Conservation (phyloP, 495 filamentous ascomycete genomes). For the Hypoxylon crocopeplum region DNA sequence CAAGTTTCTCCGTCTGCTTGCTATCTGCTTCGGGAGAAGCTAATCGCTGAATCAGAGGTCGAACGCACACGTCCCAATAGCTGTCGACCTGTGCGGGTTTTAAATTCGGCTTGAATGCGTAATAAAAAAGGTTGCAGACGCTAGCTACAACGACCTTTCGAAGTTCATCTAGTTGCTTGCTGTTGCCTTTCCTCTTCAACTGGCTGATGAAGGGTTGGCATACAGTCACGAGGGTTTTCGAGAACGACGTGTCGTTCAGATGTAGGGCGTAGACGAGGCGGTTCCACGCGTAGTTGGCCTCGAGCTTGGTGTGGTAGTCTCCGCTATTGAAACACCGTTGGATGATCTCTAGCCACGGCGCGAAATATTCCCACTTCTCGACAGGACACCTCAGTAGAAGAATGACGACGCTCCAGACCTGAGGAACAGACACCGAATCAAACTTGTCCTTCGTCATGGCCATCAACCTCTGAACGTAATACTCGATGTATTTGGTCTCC, state of each 20-base stretch:
- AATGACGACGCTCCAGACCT: constrained; percentile 85
- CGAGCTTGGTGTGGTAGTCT: constrained; percentile 71
- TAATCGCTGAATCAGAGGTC: constrained; percentile 58
- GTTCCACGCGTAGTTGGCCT: constrained; percentile 85
- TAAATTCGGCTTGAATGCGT: constrained; percentile 76
- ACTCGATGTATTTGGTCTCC: constrained; percentile 66
- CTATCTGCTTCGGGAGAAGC: constrained; percentile 37
- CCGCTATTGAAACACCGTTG: constrained; percentile 84
- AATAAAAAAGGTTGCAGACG: constrained; percentile 84
- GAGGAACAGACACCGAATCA: constrained; percentile 73
- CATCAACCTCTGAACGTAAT: constrained; percentile 69
- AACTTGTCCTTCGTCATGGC: constrained; percentile 72
- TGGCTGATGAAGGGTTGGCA: constrained; percentile 72
- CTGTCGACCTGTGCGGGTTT: constrained; percentile 66
- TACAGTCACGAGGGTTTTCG: constrained; percentile 68
- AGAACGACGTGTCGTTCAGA: constrained; percentile 65
- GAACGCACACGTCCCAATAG: constrained; percentile 81
- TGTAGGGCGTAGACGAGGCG: constrained; percentile 75
- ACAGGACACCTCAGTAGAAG: constrained; percentile 74
- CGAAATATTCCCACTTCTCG: constrained; percentile 75
- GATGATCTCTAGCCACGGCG: constrained; percentile 75
- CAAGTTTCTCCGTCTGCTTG: constrained; percentile 27
- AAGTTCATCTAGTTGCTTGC: constrained; percentile 62
- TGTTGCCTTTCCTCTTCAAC: constrained; percentile 66
- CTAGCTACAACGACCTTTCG: constrained; percentile 68